A percentile compares a stretch with the other conserved stretches of the same genome.
Evolutionary conservation across 2,329 filamentous ascomycete genomes (phyloP).

Genomic region (Tricladium varicosporioides): DNA sequence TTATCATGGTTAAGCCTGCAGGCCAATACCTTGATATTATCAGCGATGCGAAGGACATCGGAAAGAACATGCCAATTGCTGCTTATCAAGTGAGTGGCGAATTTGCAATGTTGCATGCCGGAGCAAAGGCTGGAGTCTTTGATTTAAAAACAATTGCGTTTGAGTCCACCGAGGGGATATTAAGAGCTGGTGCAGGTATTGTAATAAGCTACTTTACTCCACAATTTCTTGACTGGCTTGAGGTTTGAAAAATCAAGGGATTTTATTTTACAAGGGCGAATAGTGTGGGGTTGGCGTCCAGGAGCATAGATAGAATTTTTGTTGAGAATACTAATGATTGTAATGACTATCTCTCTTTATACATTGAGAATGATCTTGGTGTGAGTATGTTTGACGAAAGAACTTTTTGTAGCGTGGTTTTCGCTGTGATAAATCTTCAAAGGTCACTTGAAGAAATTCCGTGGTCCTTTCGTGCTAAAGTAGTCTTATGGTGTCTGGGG

Average conservation of each 20-base stretch:
- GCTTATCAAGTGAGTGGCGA: slow-evolving; percentile 98
- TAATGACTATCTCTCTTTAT: no score
- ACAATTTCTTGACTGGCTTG: slow-evolving; percentile 68
- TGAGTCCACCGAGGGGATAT: slow-evolving; percentile 88
- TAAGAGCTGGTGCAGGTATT: slow-evolving; percentile 90
- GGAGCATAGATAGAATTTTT: background rate
- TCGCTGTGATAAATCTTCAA: no score
- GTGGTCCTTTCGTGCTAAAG: no score
- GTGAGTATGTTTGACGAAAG: no score
- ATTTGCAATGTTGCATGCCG: slow-evolving; percentile 97
- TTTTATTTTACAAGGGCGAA: background rate
- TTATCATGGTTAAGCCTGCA: slow-evolving; percentile 99
- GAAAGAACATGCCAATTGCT: slow-evolving; percentile 85
- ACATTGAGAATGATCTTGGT: no score
- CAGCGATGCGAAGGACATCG: slow-evolving; percentile 92
- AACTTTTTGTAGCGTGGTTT: no score
- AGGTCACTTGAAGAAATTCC: no score
- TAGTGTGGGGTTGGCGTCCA: background rate
- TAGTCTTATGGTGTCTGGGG: background rate
- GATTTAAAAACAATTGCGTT: slow-evolving; percentile 93
- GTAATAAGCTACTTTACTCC: slow-evolving; percentile 94
- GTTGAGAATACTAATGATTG: background rate
- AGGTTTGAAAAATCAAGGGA: slow-evolving; percentile 39
- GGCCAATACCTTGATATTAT: slow-evolving; percentile 97
- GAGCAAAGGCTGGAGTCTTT: slow-evolving; percentile 92